Base-by-base conservation (phyloP, 148 eudicot species). In the Oxyria digyna region DNA sequence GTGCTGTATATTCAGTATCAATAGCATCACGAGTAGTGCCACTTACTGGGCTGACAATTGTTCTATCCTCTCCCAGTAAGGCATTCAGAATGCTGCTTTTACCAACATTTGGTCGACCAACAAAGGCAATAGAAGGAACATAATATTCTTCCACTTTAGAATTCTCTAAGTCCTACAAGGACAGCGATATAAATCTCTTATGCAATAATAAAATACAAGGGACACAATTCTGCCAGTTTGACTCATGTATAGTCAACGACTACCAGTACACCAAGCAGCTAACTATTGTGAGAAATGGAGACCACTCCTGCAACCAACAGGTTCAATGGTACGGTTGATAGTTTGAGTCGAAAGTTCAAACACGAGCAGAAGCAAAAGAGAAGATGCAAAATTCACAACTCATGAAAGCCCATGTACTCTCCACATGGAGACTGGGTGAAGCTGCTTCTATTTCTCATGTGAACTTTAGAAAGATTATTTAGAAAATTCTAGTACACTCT, bases 21-120 rank as follows among this genome's bases (percentile, higher is more conserved):
- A 90, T 94, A 71, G 99, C 99, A 81, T 94, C 99, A 57, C 97
- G 99, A 45, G 99, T 94, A 62, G 99, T 94, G 70, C 99, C 99
- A 78, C 99, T 94, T 66, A 94, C 74, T 76, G 99, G 99, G 77
- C 97, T 94, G 75, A 94, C 99, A 76, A 94, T 88, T 62, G 97
- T 85, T 72, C 99, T 86, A 75, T 94, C 96, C 83, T 94, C 99
- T 65, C 99, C 99, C 48, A 94, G 90, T 69, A 94, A 85, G 71
- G 98, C 96, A 79, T 94, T 94, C 77, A 94, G 78, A 65, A 94
- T 90, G 81, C 98, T 94, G 78, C 98, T 94, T 84, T 90, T 94
- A 64, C 98, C 98, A 64, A 94, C 98, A 82, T 94, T 94, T 78
- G 98, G 98, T 72, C 96, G 88, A 64, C 98, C 98, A 69, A 94